Percentiles rank a stretch among this genome's conserved stretches.
phyloP scores from a whole-genome alignment of 2,329 filamentous ascomycete genomes.

The Sphaerulina vaccinii region DNA sequence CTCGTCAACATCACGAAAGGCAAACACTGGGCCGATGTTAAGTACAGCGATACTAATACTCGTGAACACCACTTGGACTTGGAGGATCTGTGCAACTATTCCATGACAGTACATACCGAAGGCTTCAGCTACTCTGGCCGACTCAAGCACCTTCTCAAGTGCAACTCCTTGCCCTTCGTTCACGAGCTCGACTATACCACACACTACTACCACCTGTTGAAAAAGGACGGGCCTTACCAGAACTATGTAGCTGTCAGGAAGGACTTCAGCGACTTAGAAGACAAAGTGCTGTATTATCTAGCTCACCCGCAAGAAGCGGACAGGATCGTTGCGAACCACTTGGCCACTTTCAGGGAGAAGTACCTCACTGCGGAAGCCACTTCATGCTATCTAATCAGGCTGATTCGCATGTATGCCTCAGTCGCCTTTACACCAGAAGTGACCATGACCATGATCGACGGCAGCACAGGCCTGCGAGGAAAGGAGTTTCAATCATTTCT shows the following conservation, averaged over 20 bases:
- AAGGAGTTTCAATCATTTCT: neutral
- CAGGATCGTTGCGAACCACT: constrained; percentile 28
- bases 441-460: neutral
- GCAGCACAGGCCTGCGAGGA: neutral
- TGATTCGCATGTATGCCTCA: constrained; percentile 14
- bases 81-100: constrained; percentile 30
- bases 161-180: constrained; percentile 25
- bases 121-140: constrained; percentile 30
- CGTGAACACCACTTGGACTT: constrained; percentile 17
- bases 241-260: constrained; percentile 26
- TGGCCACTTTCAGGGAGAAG: constrained; percentile 29
- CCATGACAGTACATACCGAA: constrained; percentile 33
- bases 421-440: constrained; percentile 11
- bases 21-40: constrained; percentile 41
- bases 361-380: constrained; percentile 33
- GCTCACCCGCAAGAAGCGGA: constrained; percentile 20
- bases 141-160: constrained; percentile 31
- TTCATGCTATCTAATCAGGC: constrained; percentile 26
- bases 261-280: constrained; percentile 26
- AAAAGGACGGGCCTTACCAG: constrained; percentile 22
- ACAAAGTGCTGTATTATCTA: constrained; percentile 22
- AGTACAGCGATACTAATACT: constrained; percentile 24
- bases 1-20: constrained; percentile 33
- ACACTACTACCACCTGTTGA: constrained; percentile 27
- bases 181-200: constrained; percentile 28